Percentiles rank a stretch among this genome's conserved stretches.
phyloP scores from a whole-genome alignment of 2,329 filamentous ascomycete genomes.

The Escovopsis weberi region DNA sequence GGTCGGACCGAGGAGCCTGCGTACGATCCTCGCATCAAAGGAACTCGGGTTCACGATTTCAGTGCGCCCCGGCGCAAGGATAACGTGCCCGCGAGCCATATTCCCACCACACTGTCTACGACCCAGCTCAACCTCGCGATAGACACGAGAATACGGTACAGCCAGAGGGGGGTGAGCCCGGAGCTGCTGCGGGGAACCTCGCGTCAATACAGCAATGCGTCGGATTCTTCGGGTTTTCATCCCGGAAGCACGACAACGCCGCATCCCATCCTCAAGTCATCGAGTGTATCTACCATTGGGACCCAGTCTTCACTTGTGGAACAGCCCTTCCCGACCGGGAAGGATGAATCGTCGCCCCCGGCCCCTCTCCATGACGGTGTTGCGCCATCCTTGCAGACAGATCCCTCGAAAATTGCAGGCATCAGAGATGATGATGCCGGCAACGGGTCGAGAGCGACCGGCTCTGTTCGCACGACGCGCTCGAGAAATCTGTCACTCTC shows the following conservation, averaged over 20 bases:
- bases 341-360: slow-evolving; percentile 15
- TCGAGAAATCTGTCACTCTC: slow-evolving; percentile 36
- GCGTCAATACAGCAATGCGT: slow-evolving; percentile 17
- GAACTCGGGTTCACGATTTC: slow-evolving; percentile 51
- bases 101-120: slow-evolving; percentile 7
- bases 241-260: slow-evolving; percentile 8
- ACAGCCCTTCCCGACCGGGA: slow-evolving; percentile 2
- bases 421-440: slow-evolving; percentile 9
- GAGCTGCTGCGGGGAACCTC: slow-evolving; percentile 8
- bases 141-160: slow-evolving; percentile 5
- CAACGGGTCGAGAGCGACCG: slow-evolving; percentile 8
- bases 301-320: slow-evolving; percentile 7
- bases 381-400: slow-evolving; percentile 6
- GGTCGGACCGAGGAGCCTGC: slow-evolving; percentile 27
- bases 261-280: slow-evolving; percentile 11
- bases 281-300: slow-evolving; percentile 14
- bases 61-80: slow-evolving; percentile 41
- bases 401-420: slow-evolving; percentile 10
- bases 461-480: slow-evolving; percentile 20
- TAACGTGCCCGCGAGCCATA: slow-evolving; percentile 7
- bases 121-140: slow-evolving; percentile 6
- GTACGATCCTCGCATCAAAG: slow-evolving; percentile 50
- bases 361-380: slow-evolving; percentile 25
- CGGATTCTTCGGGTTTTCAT: slow-evolving; percentile 6
- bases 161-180: not conserved